Evolutionary conservation across 2,329 filamentous ascomycete genomes (phyloP).

Genomic region (Helicocarpus griseus): DNA sequence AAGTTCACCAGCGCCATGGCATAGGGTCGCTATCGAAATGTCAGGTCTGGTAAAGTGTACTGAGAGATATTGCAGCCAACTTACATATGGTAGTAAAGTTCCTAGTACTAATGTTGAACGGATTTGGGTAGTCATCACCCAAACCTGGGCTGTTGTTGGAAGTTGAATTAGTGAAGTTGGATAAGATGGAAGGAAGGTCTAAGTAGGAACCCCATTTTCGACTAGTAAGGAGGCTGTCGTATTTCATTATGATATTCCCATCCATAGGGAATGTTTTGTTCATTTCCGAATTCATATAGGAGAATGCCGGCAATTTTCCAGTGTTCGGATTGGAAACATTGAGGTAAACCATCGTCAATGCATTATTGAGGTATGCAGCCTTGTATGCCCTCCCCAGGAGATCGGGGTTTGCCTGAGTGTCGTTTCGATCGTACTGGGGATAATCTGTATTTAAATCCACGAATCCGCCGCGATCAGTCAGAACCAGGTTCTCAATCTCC

Average conservation of each 20-base stretch:
- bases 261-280: conserved; percentile 24
- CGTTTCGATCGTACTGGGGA: conserved; percentile 21
- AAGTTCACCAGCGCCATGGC: conserved; percentile 20
- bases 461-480: conserved; percentile 39
- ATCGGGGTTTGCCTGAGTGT: conserved; percentile 29
- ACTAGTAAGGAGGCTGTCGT: neutral
- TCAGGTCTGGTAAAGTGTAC: conserved; percentile 6
- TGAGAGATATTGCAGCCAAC: neutral
- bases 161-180: neutral
- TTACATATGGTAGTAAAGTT: conserved; percentile 20
- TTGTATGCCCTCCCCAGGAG: conserved; percentile 34
- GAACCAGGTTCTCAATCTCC: conserved; percentile 16
- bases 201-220: conserved; percentile 4
- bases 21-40: conserved; percentile 15
- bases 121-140: conserved; percentile 20
- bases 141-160: conserved; percentile 4
- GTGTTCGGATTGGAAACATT: conserved; percentile 29
- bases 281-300: conserved; percentile 30
- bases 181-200: neutral
- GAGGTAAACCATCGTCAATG: conserved; percentile 28
- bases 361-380: conserved; percentile 37
- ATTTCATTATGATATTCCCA: neutral
- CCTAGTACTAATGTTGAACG: conserved; percentile 18
- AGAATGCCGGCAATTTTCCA: conserved; percentile 18
- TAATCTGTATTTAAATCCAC: conserved; percentile 27